phyloP scores from a whole-genome alignment of 331 rosid species.

The Phaseolus coccineus region DNA sequence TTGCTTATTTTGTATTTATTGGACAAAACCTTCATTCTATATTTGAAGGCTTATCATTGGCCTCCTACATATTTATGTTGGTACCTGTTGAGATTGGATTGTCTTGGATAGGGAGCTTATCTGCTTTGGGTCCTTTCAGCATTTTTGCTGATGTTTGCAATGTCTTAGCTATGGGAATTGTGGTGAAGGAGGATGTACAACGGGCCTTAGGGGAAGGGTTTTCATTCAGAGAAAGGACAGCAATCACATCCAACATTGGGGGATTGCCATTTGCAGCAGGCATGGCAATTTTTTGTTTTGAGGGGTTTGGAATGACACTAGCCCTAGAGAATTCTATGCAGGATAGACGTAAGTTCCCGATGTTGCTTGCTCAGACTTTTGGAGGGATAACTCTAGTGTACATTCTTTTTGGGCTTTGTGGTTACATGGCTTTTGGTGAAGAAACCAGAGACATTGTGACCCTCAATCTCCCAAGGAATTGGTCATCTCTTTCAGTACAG shows the following conservation, averaged over 20 bases:
- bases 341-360: slow-evolving; percentile 69
- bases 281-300: slow-evolving; percentile 88
- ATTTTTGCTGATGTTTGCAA: slow-evolving; percentile 84
- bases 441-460: slow-evolving; percentile 82
- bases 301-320: slow-evolving; percentile 92
- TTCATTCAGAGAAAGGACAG: slow-evolving; percentile 67
- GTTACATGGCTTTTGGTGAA: slow-evolving; percentile 96
- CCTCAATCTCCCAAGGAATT: slow-evolving; percentile 85
- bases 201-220: slow-evolving; percentile 53
- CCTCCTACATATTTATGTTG: slow-evolving; percentile 64
- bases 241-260: slow-evolving; percentile 71
- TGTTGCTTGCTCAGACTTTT: slow-evolving; percentile 76
- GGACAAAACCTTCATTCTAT: slow-evolving; percentile 80
- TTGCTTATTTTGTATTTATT: slow-evolving; percentile 85
- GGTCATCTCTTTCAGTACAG: slow-evolving; percentile 82
- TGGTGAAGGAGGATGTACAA: slow-evolving; percentile 77
- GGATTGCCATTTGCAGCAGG: slow-evolving; percentile 94
- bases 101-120: slow-evolving; percentile 79
- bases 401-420: slow-evolving; percentile 74
- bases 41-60: slow-evolving; percentile 47
- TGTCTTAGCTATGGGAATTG: slow-evolving; percentile 80
- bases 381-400: slow-evolving; percentile 75
- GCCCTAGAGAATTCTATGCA: slow-evolving; percentile 88
- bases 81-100: slow-evolving; percentile 83
- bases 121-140: slow-evolving; percentile 84